These are phyloP conservation scores for Fomitopsis palustris DNA, from an alignment of 1,284 basidiomycete genomes.

Conservation along the genomic window DNA sequence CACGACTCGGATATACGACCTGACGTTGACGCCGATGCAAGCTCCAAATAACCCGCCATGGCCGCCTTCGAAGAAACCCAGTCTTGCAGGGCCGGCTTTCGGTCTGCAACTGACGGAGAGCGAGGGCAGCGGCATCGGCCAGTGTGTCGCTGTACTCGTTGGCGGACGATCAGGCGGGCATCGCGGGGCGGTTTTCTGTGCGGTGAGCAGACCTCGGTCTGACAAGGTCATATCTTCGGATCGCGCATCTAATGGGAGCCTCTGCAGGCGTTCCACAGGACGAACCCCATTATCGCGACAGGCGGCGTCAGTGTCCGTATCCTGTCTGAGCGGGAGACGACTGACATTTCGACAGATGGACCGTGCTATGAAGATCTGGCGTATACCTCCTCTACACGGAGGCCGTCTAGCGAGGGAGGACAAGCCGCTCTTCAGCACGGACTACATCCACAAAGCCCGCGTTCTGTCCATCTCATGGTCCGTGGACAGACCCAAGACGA, in stretches of 20 bases:
- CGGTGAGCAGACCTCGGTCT: constrained; percentile 37
- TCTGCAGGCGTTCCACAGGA: constrained; percentile 60
- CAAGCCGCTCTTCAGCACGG: constrained; percentile 69
- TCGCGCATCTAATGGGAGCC: not conserved
- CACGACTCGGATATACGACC: constrained; percentile 61
- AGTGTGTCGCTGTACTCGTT: constrained; percentile 59
- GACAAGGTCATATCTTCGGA: not conserved
- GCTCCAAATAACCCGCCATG: constrained; percentile 51
- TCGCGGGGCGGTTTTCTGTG: constrained; percentile 57
- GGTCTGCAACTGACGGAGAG: constrained; percentile 55
- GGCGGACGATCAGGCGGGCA: constrained; percentile 73
- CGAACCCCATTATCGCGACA: constrained; percentile 62
- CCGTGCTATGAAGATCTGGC: constrained; percentile 71
- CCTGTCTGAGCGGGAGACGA: not conserved
- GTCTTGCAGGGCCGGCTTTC: constrained; percentile 63
- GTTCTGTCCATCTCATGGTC: constrained; percentile 64
- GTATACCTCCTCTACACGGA: constrained; percentile 32
- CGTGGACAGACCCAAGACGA: not conserved
- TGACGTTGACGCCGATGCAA: constrained; percentile 32
- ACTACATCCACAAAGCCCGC: constrained; percentile 60
- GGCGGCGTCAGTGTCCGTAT: constrained; percentile 51
- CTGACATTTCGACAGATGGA: constrained; percentile 47
- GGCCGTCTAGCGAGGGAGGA: constrained; percentile 54
- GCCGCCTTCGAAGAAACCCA: constrained; percentile 47
- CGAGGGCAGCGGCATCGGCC: constrained; percentile 59